phyloP scores from a whole-genome alignment of 2,329 filamentous ascomycete genomes.

The Phialophora tarda region DNA sequence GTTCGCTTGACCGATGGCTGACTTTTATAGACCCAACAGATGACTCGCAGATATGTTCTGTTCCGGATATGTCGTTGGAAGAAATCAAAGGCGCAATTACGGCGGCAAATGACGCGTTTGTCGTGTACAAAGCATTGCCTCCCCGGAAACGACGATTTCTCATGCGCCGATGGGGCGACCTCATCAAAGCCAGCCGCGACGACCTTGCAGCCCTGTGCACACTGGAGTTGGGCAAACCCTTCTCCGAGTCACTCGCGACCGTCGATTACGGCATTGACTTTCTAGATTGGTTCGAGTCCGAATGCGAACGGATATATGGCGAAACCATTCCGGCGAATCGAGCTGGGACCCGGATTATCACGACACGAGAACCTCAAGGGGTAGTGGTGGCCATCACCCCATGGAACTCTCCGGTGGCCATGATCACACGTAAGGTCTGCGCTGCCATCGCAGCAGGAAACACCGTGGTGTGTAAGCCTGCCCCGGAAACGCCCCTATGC shows the following conservation, averaged over 20 bases:
- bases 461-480: constrained; percentile 87
- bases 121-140: too few species aligned
- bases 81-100: too few species aligned
- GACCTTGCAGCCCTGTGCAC: constrained; percentile 56
- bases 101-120: too few species aligned
- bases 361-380: constrained; percentile 44
- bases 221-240: constrained; percentile 65
- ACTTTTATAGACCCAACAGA: too few species aligned
- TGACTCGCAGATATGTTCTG: too few species aligned
- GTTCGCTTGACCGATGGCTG: too few species aligned
- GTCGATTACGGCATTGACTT: constrained; percentile 50
- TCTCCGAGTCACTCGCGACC: constrained; percentile 56
- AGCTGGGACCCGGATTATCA: constrained; percentile 32
- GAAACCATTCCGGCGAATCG: constrained; percentile 33
- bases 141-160: too few species aligned
- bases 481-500: constrained; percentile 87
- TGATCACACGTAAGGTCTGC: constrained; percentile 37
- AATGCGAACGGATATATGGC: constrained; percentile 11
- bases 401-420: constrained; percentile 48
- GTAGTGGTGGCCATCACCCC: constrained; percentile 49
- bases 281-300: constrained; percentile 23
- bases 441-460: constrained; percentile 64
- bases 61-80: too few species aligned
- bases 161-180: constrained; percentile 33
- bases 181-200: constrained; percentile 34